A percentile compares a stretch with the other conserved stretches of the same genome.
These are phyloP conservation scores for Taphrina deformans DNA, from an alignment of 1,139 yeast species.

Conservation along the genomic window DNA sequence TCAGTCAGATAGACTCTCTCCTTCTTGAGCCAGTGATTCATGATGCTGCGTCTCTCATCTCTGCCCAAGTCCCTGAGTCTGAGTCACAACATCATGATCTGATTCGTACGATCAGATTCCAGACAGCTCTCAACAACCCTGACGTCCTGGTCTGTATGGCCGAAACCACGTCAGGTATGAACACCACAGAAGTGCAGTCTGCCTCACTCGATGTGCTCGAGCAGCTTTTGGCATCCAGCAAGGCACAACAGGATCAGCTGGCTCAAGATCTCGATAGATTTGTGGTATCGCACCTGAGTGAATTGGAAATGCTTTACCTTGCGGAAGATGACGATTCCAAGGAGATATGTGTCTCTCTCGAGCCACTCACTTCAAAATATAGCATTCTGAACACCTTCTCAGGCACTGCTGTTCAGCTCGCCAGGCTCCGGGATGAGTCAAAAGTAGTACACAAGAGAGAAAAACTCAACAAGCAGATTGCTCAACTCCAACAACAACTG, in stretches of 20 bases:
- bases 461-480: not conserved
- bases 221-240: not conserved
- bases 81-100: no score
- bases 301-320: not conserved
- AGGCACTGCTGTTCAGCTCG: not conserved
- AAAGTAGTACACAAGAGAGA: not conserved
- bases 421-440: not conserved
- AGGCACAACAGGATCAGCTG: not conserved
- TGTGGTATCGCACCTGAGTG: not conserved
- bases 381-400: not conserved
- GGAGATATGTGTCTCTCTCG: not conserved
- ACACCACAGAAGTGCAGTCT: not conserved
- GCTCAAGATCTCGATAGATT: not conserved
- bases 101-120: no score
- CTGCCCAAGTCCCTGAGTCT: no score
- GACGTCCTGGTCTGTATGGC: no score
- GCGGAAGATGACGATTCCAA: not conserved
- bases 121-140: no score
- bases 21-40: no score
- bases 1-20: no score
- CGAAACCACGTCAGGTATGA: not conserved
- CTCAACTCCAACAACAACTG: not conserved
- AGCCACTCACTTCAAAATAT: not conserved
- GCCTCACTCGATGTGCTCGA: constrained; percentile 9
- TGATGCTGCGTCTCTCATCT: no score